Evolutionary conservation across 805 yeast species (phyloP), one percentile per base, ranked within the genome.

Genomic region (Hanseniaspora thailandica): DNA sequence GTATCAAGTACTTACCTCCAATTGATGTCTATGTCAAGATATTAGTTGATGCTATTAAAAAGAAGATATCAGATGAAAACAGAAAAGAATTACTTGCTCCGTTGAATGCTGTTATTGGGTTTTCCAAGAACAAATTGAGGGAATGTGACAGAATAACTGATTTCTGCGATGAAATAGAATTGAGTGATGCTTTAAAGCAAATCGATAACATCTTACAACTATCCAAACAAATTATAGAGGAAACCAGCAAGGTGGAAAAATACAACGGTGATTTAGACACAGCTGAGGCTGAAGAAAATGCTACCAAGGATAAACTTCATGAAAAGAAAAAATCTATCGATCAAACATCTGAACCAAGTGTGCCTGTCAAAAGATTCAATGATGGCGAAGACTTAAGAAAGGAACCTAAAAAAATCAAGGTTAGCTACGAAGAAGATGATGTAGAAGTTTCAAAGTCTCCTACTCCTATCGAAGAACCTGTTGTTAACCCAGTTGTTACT

Each of bases 181-280:
- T 33, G 3, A n/a, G 30, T 31, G 23, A 8, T n/a, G 57, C 56
- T 49, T 46, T 48, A 54, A 57, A 55, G 45, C 55, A 56, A 47
- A 28, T 41, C 34, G 45, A 54, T 15, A 49, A 50, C 7, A 22
- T 38, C 8, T 22, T 38, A 38, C 26, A 38, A 22, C 17, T 22
- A 13, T 38, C n/a, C 5, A 38, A 22, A 13, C 9, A 12, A 22
- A 17, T 38, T 22, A 15, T 22, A 4, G 28, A 38, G 13, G 17
- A 38, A 38, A 31, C 28, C 28, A 19, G 22, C 28, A 48, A 49
- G 38, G 5, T 31, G 17, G 31, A 20, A 28, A 35, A 33, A 41
- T 26, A 8, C 2, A 25, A 10, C 13, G 35, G 9, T 15, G 44
- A 47, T 6, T 49, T 51, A 25, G 54, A 44, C 38, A 50, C 57